These are phyloP conservation scores for Septoria linicola DNA, from an alignment of 2,329 filamentous ascomycete species.

Conservation along the genomic window DNA sequence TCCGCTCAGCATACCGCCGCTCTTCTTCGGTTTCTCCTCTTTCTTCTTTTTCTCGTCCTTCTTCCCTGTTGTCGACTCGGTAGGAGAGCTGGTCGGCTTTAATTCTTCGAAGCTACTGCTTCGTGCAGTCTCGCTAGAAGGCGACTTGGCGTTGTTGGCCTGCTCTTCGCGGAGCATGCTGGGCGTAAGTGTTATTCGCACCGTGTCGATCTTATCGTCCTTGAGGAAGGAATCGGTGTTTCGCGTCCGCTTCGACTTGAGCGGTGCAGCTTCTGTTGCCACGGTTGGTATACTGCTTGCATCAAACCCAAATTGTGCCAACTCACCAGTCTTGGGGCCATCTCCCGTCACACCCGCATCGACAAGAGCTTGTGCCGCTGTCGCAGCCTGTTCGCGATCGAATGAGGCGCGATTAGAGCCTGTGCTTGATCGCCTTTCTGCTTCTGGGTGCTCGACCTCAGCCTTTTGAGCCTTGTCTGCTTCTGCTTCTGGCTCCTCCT, in stretches of 20 bases:
- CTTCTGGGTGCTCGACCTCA: conserved; percentile 24
- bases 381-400: conserved; percentile 36
- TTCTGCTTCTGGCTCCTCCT: conserved; percentile 25
- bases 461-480: conserved; percentile 28
- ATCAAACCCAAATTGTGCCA: conserved; percentile 20
- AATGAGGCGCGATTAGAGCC: conserved; percentile 34
- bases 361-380: conserved; percentile 27
- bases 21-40: conserved; percentile 71
- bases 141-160: conserved; percentile 41
- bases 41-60: conserved; percentile 76
- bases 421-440: conserved; percentile 27
- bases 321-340: conserved; percentile 35
- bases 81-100: conserved; percentile 63
- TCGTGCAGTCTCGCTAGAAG: conserved; percentile 39
- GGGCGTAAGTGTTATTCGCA: conserved; percentile 95
- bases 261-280: conserved; percentile 38
- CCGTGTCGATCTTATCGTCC: conserved; percentile 90
- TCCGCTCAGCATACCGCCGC: conserved; percentile 69
- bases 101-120: conserved; percentile 71
- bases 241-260: conserved; percentile 76
- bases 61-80: conserved; percentile 65
- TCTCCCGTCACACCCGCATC: conserved; percentile 26
- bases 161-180: conserved; percentile 83
- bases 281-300: conserved; percentile 24
- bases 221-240: conserved; percentile 98